Percentiles rank a stretch among this genome's conserved stretches.
Conservation (phyloP, 768 basidiomycete species). For the Hirschioporus abietinus region DNA sequence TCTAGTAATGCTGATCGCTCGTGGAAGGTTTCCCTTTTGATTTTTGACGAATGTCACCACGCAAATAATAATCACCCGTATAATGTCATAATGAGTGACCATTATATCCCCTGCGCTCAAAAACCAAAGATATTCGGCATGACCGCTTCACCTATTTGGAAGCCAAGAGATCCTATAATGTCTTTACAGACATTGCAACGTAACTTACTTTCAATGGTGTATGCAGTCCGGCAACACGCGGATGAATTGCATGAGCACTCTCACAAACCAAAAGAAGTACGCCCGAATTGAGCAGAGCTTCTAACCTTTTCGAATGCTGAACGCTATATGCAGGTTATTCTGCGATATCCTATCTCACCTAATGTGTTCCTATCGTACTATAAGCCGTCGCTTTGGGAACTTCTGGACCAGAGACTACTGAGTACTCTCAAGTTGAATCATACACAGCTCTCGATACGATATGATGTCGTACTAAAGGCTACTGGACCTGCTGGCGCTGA, state of each 20-base stretch:
- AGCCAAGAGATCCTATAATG: slow-evolving; percentile 58
- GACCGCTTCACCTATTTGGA: slow-evolving; percentile 90
- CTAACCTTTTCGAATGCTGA: not conserved
- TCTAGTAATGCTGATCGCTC: not conserved
- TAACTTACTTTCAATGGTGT: slow-evolving; percentile 68
- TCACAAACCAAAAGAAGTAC: slow-evolving; percentile 62
- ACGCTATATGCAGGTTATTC: slow-evolving; percentile 39
- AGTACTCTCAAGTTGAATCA: slow-evolving; percentile 42
- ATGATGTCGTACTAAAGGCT: slow-evolving; percentile 52
- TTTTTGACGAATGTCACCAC: slow-evolving; percentile 58
- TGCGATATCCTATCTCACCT: slow-evolving; percentile 50
- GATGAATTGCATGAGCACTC: slow-evolving; percentile 60
- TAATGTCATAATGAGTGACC: slow-evolving; percentile 53
- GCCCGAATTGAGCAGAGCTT: slow-evolving; percentile 15
- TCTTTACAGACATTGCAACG: slow-evolving; percentile 61
- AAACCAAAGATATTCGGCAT: slow-evolving; percentile 86
- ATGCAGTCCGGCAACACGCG: slow-evolving; percentile 66
- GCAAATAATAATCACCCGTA: slow-evolving; percentile 52
- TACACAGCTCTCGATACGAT: slow-evolving; percentile 30
- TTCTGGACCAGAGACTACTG: slow-evolving; percentile 49
- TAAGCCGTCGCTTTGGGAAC: slow-evolving; percentile 48
- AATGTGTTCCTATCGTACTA: slow-evolving; percentile 48
- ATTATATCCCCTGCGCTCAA: slow-evolving; percentile 38
- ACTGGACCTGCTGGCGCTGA: slow-evolving; percentile 76
- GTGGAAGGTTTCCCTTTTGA: slow-evolving; percentile 45